Conservation (phyloP, 169 alveolate genomes). For the Plasmodium falciparum region DNA sequence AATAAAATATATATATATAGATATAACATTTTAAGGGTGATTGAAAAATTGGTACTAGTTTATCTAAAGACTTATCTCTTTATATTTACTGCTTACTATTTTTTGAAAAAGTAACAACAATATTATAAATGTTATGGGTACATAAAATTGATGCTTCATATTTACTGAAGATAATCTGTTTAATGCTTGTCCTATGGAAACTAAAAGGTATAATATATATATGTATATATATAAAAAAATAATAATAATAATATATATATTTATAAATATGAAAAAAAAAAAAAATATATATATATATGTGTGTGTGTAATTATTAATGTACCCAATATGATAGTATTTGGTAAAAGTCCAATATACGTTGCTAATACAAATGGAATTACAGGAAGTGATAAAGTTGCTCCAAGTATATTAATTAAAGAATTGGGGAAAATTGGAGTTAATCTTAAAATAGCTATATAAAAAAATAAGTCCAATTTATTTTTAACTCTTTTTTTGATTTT, state of each 20-base stretch:
- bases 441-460: constrained; percentile 66
- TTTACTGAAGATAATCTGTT: constrained; percentile 40
- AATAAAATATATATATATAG: too few relatives aligned
- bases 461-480: constrained; percentile 45
- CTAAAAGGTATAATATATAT: constrained; percentile 17
- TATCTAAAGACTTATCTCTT: constrained; percentile 10
- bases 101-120: constrained; percentile 58
- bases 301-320: neutral
- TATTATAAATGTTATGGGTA: constrained; percentile 52
- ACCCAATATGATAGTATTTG: constrained; percentile 68
- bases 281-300: constrained; percentile 9
- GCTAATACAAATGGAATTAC: constrained; percentile 43
- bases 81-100: constrained; percentile 24
- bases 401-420: constrained; percentile 43
- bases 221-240: neutral
- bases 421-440: constrained; percentile 72
- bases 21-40: too few relatives aligned
- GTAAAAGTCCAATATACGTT: constrained; percentile 50
- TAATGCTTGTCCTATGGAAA: constrained; percentile 67
- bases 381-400: constrained; percentile 49
- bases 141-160: constrained; percentile 58
- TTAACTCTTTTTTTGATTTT: constrained; percentile 61
- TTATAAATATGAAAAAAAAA: neutral
- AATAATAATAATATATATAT: neutral
- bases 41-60: neutral